Conservation (phyloP, 805 yeast genomes). For the Saccharomycopsis sp. region DNA sequence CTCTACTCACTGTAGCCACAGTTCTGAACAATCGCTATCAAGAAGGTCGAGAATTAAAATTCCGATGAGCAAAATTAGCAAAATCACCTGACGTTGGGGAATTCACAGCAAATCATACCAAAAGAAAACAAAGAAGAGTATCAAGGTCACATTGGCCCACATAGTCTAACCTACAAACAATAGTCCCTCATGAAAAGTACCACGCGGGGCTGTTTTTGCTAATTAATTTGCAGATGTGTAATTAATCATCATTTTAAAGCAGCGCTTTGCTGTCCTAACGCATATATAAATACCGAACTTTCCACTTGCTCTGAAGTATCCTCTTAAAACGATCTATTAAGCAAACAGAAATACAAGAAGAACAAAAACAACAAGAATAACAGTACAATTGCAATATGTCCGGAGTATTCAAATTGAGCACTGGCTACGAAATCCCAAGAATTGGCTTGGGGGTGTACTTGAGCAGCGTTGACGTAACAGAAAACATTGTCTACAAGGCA, state of each 20-base stretch:
- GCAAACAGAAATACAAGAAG: too few relatives aligned
- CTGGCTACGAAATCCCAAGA: slow-evolving; percentile 47
- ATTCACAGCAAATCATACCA: background rate
- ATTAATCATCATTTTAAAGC: background rate
- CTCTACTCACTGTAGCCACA: too few relatives aligned
- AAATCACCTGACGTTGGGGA: background rate
- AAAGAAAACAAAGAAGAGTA: background rate
- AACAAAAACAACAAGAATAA: too few relatives aligned
- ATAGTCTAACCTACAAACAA: too few relatives aligned
- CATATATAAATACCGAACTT: background rate
- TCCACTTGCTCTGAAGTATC: background rate
- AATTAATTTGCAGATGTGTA: background rate
- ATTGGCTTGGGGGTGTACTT: slow-evolving; percentile 47
- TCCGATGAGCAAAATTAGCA: background rate
- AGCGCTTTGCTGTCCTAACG: too few relatives aligned
- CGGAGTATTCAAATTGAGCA: slow-evolving; percentile 30
- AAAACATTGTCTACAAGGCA: slow-evolving; percentile 37
- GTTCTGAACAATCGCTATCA: too few relatives aligned
- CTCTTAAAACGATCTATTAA: too few relatives aligned
- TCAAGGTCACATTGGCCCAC: background rate
- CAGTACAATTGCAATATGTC: background rate
- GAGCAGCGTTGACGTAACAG: slow-evolving; percentile 31
- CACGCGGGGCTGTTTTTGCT: background rate
- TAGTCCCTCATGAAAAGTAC: too few relatives aligned
- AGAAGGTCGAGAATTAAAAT: background rate